phyloP scores from a whole-genome alignment of 1,284 basidiomycete species.

The Rhizopogon parksii region DNA sequence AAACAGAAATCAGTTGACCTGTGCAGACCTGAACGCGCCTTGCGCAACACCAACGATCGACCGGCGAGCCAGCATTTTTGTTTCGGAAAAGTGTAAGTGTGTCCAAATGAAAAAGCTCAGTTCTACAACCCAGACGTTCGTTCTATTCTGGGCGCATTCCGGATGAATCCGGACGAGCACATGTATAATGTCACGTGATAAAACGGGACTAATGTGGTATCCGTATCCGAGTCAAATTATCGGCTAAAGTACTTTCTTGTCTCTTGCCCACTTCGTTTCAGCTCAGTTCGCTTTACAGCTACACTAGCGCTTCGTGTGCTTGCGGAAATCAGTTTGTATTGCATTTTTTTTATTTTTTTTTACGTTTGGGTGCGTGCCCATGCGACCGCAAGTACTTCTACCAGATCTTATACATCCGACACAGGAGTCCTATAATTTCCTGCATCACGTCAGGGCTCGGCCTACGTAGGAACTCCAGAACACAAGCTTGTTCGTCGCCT shows the following conservation, averaged over 20 bases:
- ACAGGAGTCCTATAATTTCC: too few species aligned
- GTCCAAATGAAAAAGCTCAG: slow-evolving; percentile 1
- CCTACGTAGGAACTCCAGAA: not conserved
- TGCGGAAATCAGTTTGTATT: too few species aligned
- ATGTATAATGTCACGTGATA: not conserved
- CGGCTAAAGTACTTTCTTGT: too few species aligned
- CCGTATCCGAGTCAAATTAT: too few species aligned
- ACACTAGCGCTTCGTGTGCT: too few species aligned
- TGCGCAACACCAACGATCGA: slow-evolving; percentile 49
- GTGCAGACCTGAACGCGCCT: slow-evolving; percentile 39
- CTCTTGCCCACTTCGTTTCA: too few species aligned
- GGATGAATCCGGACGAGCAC: slow-evolving; percentile 1
- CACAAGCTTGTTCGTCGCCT: not conserved
- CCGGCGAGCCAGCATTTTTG: slow-evolving; percentile 51
- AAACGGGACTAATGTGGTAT: not conserved
- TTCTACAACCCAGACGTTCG: not conserved
- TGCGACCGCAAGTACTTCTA: too few species aligned
- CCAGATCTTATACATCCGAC: too few species aligned
- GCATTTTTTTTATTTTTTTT: too few species aligned
- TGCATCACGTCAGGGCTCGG: not conserved
- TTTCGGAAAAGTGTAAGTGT: not conserved
- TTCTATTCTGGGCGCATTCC: not conserved
- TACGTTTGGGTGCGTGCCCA: too few species aligned
- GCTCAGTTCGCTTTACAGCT: too few species aligned
- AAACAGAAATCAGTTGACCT: slow-evolving; percentile 30